phyloP scores from a whole-genome alignment of 305 asterid genomes.

The Fraxinus floribunda region DNA sequence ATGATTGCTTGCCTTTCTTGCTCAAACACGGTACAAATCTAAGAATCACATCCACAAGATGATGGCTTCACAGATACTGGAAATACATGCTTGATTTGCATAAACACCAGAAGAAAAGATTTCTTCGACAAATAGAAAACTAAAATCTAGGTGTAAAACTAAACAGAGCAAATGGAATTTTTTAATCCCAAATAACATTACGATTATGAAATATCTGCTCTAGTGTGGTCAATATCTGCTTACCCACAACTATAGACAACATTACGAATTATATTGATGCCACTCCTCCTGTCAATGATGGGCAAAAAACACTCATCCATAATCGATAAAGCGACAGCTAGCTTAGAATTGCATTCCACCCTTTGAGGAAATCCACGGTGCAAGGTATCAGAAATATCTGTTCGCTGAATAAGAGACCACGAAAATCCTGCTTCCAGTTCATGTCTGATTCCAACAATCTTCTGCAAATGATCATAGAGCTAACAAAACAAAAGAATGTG shows the following conservation, averaged over 20 bases:
- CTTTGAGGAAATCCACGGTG: conserved; percentile 41
- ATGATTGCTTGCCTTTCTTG: not conserved
- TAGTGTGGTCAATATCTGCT: conserved; percentile 35
- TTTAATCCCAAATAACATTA: conserved; percentile 12
- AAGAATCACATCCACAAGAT: not conserved
- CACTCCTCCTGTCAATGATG: conserved; percentile 66
- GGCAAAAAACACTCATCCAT: conserved; percentile 83
- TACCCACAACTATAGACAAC: conserved; percentile 90
- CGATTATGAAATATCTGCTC: not conserved
- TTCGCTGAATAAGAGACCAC: conserved; percentile 69
- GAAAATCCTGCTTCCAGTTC: conserved; percentile 63
- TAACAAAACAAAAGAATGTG: conserved; percentile 38
- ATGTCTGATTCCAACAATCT: conserved; percentile 77
- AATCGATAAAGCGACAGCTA: conserved; percentile 66
- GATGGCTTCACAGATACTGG: not conserved
- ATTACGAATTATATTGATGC: conserved; percentile 67
- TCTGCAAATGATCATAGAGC: conserved; percentile 77
- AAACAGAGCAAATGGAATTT: conserved; percentile 10
- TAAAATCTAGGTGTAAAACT: not conserved
- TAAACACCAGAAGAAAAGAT: conserved; percentile 15
- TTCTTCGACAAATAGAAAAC: not conserved
- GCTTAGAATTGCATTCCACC: conserved; percentile 77
- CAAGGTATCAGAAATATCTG: conserved; percentile 54
- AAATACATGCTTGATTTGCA: not conserved
- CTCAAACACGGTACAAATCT: not conserved